Evolutionary conservation across 306 rosid species (phyloP).

Genomic region (Quercus cerris): DNA sequence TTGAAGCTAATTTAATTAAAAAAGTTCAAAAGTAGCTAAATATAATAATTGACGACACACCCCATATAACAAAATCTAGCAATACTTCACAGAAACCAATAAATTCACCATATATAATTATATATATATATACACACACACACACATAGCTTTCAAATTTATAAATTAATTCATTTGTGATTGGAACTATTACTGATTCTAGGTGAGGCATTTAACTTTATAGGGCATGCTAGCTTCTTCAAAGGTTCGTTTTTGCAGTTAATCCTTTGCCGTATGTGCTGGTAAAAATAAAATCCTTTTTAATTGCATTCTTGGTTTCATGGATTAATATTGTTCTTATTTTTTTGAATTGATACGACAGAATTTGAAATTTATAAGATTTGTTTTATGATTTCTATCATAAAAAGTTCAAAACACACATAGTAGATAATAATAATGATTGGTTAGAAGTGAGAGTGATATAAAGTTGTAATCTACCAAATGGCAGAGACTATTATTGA

Average conservation of each 20-base stretch:
- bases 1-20: conserved; percentile 27
- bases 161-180: neutral
- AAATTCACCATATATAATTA: neutral
- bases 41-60: conserved; percentile 6
- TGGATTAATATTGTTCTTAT: neutral
- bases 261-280: neutral
- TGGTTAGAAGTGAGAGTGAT: conserved; percentile 19
- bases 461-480: conserved; percentile 18
- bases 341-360: conserved; percentile 24
- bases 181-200: neutral
- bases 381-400: conserved; percentile 15
- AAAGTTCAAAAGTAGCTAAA: conserved; percentile 8
- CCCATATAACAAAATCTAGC: conserved; percentile 23
- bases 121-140: too few relatives aligned
- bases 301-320: neutral
- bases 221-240: neutral
- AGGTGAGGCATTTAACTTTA: neutral
- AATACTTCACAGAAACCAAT: conserved; percentile 25
- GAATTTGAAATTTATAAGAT: conserved; percentile 13
- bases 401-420: too few relatives aligned
- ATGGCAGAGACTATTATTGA: neutral
- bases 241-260: neutral
- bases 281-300: neutral
- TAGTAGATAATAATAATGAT: conserved; percentile 17
- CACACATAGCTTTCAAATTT: neutral